phyloP scores from a whole-genome alignment of 306 rosid species.

The Trifolium repens region DNA sequence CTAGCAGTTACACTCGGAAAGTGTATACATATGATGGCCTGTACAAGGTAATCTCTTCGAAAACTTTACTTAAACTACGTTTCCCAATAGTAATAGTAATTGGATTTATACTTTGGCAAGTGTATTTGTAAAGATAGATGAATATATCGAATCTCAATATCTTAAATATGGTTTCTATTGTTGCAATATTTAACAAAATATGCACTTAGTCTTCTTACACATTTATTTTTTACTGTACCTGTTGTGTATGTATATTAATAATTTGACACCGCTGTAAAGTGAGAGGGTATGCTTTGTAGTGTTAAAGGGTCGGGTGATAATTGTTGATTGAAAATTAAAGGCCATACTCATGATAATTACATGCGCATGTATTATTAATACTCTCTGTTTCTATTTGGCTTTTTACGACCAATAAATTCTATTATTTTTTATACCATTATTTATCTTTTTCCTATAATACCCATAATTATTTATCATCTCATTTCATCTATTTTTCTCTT shows the following conservation, averaged over 20 bases:
- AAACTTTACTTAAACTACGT: not conserved
- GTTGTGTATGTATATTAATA: not conserved
- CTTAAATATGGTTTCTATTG: slow-evolving; percentile 11
- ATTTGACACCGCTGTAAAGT: not conserved
- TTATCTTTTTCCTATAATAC: too few species aligned
- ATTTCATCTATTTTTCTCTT: too few species aligned
- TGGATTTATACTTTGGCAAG: not conserved
- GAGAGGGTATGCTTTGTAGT: not conserved
- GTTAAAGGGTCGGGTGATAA: not conserved
- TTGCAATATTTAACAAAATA: not conserved
- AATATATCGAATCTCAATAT: not conserved
- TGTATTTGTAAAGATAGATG: not conserved
- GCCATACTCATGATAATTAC: not conserved
- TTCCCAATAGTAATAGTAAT: not conserved
- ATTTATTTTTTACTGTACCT: not conserved
- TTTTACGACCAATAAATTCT: too few species aligned
- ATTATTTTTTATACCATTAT: too few species aligned
- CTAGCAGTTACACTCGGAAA: slow-evolving; percentile 77
- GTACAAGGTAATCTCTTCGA: slow-evolving; percentile 69
- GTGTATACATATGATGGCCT: slow-evolving; percentile 96
- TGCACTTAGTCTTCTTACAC: not conserved
- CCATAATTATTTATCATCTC: too few species aligned
- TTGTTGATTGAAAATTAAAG: not conserved
- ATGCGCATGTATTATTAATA: not conserved
- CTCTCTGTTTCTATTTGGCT: too few species aligned